Evolutionary conservation across 140 eudicot species (phyloP).

Genomic region (Erigeron philadelphicus): DNA sequence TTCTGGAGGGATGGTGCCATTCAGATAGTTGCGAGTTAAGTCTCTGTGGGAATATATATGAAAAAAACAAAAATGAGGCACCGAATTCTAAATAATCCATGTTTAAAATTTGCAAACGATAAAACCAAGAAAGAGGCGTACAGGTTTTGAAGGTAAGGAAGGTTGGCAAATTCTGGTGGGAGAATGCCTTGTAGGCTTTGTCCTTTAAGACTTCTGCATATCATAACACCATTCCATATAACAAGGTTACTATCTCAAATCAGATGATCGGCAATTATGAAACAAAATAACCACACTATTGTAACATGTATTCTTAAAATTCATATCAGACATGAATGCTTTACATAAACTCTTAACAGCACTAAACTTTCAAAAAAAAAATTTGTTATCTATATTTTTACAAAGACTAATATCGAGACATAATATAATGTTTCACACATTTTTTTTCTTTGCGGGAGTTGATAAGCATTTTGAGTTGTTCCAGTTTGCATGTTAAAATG

Average conservation of each 20-base stretch:
- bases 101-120: neutral
- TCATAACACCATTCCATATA: neutral
- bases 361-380: too few relatives aligned
- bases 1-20: slow-evolving; percentile 58
- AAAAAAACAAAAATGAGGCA: neutral
- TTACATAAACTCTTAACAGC: too few relatives aligned
- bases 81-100: neutral
- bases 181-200: slow-evolving; percentile 50
- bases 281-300: too few relatives aligned
- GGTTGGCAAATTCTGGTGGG: slow-evolving; percentile 48
- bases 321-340: too few relatives aligned
- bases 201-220: slow-evolving; percentile 43
- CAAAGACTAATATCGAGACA: too few relatives aligned
- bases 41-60: slow-evolving; percentile 37
- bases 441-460: too few relatives aligned
- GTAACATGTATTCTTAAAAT: neutral
- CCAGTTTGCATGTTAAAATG: too few relatives aligned
- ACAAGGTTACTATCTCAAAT: neutral
- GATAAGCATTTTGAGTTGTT: too few relatives aligned
- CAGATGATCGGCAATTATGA: neutral
- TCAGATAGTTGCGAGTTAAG: slow-evolving; percentile 53
- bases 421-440: too few relatives aligned
- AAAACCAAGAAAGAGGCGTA: slow-evolving; percentile 3
- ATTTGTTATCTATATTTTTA: too few relatives aligned
- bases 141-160: slow-evolving; percentile 48